Evolutionary conservation across 257 asterid genomes (phyloP).

Genomic region (Linaria vulgaris): DNA sequence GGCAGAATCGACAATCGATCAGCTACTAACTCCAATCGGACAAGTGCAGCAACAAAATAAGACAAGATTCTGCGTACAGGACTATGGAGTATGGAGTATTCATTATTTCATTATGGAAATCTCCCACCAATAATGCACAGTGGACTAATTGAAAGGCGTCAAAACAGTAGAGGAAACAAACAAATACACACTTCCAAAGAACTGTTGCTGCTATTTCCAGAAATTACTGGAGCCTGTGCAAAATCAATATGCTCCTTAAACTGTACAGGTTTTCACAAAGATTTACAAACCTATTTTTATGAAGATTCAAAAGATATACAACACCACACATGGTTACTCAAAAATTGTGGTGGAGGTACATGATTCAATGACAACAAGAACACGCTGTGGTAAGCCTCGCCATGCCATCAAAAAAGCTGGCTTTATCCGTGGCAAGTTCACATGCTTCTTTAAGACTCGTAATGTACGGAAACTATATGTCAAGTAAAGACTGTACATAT

Average conservation of each 20-base stretch:
- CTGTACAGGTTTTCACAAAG: slow-evolving; percentile 18
- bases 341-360: neutral
- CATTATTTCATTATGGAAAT: no score
- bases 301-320: slow-evolving; percentile 4
- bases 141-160: no score
- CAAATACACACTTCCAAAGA: no score
- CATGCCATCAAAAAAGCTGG: neutral
- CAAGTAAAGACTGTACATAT: neutral
- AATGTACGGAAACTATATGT: neutral
- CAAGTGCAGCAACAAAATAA: no score
- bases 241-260: neutral
- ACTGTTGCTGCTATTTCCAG: neutral
- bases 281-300: neutral
- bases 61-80: no score
- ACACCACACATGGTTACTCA: neutral
- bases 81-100: no score
- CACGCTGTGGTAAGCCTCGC: neutral
- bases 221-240: neutral
- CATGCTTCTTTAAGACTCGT: neutral
- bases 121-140: no score
- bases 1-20: no score
- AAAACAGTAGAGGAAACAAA: no score
- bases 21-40: no score
- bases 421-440: neutral
- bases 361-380: neutral